Evolutionary conservation across 2,329 filamentous ascomycete species (phyloP).

Genomic region (Monilinia aucupariae): DNA sequence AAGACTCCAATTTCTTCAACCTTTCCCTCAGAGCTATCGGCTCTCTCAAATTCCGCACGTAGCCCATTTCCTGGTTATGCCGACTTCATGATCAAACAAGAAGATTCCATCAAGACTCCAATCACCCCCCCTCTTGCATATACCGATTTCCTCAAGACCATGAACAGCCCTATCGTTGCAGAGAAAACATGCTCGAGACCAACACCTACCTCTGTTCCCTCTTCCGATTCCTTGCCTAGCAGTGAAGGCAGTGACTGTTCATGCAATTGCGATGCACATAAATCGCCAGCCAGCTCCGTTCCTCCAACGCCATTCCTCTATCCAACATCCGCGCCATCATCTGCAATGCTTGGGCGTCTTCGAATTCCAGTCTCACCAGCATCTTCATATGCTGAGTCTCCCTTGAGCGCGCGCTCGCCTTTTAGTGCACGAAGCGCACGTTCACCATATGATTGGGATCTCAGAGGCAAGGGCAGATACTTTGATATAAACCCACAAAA

Average conservation of each 20-base stretch:
- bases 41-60: constrained; percentile 56
- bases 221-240: constrained; percentile 33
- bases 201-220: constrained; percentile 42
- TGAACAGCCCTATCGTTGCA: constrained; percentile 43
- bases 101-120: constrained; percentile 67
- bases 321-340: constrained; percentile 56
- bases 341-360: constrained; percentile 53
- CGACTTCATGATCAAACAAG: constrained; percentile 59
- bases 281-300: constrained; percentile 52
- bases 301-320: constrained; percentile 52
- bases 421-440: constrained; percentile 60
- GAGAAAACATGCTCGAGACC: constrained; percentile 42
- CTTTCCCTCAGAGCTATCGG: constrained; percentile 54
- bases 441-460: constrained; percentile 75
- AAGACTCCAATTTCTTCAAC: constrained; percentile 57
- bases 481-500: constrained; percentile 54
- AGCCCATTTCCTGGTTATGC: constrained; percentile 62
- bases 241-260: constrained; percentile 50
- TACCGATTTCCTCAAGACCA: constrained; percentile 83
- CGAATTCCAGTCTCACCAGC: constrained; percentile 73
- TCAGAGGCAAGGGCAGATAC: constrained; percentile 60
- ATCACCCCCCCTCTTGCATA: constrained; percentile 89
- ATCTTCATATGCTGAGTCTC: constrained; percentile 60
- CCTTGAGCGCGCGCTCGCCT: constrained; percentile 57
- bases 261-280: constrained; percentile 50